Conservation (phyloP, 495 filamentous ascomycete genomes). For the Aspergillus avenaceus region DNA sequence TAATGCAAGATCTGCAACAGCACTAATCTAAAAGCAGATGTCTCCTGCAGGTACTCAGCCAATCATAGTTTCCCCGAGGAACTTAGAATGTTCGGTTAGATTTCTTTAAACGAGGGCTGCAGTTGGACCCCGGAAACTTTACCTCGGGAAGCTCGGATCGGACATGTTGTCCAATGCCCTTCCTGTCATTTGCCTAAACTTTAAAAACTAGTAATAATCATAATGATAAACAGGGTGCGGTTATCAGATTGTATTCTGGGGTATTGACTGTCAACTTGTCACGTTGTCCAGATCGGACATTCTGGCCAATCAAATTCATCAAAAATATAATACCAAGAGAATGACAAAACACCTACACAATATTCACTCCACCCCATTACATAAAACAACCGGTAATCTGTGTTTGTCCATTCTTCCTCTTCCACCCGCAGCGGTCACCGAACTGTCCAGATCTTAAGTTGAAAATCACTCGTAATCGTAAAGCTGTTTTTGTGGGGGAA, state of each 20-base stretch:
- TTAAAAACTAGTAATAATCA: no score
- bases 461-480: conserved; percentile 17
- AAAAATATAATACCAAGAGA: no score
- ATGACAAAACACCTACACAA: no score
- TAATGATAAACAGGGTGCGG: no score
- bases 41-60: not conserved
- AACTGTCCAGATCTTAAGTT: no score
- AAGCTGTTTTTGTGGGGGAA: conserved; percentile 18
- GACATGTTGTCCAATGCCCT: not conserved
- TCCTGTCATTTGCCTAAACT: no score
- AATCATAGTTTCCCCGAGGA: not conserved
- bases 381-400: not conserved
- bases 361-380: no score
- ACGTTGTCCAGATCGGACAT: no score
- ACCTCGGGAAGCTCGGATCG: not conserved
- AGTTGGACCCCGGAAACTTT: not conserved
- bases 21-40: not conserved
- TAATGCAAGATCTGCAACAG: not conserved
- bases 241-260: no score
- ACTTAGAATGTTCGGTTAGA: not conserved
- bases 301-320: no score
- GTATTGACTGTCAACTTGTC: no score
- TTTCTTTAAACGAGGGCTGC: not conserved
- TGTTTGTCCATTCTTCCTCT: not conserved
- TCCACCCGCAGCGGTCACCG: no score